These are phyloP conservation scores for Solanum ahanhuiri DNA, from an alignment of 257 asterid genomes.

Conservation along the genomic window DNA sequence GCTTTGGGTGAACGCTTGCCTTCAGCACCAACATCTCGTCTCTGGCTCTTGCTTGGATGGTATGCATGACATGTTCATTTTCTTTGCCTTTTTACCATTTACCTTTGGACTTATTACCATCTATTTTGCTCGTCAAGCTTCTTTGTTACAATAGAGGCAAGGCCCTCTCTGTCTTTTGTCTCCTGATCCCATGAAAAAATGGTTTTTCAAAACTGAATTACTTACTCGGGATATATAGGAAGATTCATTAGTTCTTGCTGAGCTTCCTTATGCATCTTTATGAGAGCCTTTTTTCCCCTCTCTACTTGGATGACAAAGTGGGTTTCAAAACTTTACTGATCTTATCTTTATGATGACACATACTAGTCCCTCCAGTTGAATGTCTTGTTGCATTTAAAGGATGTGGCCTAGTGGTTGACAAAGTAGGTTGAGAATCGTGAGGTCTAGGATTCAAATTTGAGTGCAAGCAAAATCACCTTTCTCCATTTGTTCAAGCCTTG, in stretches of 20 bases:
- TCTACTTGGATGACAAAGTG: not conserved
- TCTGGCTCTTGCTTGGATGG: constrained; percentile 85
- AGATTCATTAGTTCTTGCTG: not conserved
- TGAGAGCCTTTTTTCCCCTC: not conserved
- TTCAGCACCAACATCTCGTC: constrained; percentile 71
- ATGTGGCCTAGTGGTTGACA: not conserved
- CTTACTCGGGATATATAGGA: not conserved
- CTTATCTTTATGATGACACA: not conserved
- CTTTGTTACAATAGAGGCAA: not conserved
- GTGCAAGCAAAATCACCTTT: not conserved
- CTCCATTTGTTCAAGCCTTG: not conserved
- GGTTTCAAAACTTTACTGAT: not conserved
- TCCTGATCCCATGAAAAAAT: not conserved
- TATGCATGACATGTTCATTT: constrained; percentile 12
- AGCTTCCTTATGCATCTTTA: not conserved
- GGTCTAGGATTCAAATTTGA: not conserved
- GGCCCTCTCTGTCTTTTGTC: not conserved
- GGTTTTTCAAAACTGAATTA: not conserved
- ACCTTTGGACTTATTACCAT: not conserved
- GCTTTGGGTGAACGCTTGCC: constrained; percentile 90
- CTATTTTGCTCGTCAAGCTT: not conserved
- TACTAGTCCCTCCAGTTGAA: not conserved
- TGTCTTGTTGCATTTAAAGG: not conserved
- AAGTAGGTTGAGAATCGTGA: not conserved
- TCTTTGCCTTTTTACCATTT: not conserved